Conservation (phyloP, 495 filamentous ascomycete species). For the Mycothermus thermophilus region DNA sequence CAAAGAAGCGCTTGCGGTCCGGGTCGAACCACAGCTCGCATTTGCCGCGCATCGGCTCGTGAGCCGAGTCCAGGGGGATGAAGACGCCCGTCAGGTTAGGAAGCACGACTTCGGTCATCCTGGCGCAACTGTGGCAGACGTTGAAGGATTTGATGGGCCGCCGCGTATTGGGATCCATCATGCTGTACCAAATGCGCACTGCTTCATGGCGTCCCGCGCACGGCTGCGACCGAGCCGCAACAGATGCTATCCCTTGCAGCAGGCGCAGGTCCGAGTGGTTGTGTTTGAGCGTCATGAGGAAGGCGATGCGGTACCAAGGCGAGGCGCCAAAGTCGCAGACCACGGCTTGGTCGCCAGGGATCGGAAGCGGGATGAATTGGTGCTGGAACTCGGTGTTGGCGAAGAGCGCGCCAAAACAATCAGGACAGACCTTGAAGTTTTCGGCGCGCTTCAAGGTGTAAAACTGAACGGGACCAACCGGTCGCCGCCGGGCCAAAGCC, state of each 20-base stretch:
- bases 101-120: constrained; percentile 27
- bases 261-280: constrained; percentile 24
- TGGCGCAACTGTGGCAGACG: constrained; percentile 29
- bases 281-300: constrained; percentile 28
- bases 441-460: constrained; percentile 28
- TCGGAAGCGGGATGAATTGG: constrained; percentile 23
- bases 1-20: constrained; percentile 27
- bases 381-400: constrained; percentile 24
- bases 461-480: constrained; percentile 24
- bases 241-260: constrained; percentile 24
- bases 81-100: constrained; percentile 31
- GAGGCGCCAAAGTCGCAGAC: constrained; percentile 33
- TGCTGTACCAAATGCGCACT: constrained; percentile 29
- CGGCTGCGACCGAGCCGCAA: constrained; percentile 19
- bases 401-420: constrained; percentile 28
- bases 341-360: constrained; percentile 22
- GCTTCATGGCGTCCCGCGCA: constrained; percentile 21
- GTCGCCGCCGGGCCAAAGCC: constrained; percentile 1
- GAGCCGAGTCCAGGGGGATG: constrained; percentile 18
- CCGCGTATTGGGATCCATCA: constrained; percentile 23
- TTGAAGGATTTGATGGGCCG: constrained; percentile 22
- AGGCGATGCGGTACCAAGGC: constrained; percentile 34
- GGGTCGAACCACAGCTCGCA: constrained; percentile 27
- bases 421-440: constrained; percentile 34
- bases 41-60: constrained; percentile 20